A percentile compares a stretch with the other conserved stretches of the same genome.
These are phyloP conservation scores for Rhinocladiella similis DNA, from an alignment of 2,329 filamentous ascomycete genomes.

Conservation along the genomic window DNA sequence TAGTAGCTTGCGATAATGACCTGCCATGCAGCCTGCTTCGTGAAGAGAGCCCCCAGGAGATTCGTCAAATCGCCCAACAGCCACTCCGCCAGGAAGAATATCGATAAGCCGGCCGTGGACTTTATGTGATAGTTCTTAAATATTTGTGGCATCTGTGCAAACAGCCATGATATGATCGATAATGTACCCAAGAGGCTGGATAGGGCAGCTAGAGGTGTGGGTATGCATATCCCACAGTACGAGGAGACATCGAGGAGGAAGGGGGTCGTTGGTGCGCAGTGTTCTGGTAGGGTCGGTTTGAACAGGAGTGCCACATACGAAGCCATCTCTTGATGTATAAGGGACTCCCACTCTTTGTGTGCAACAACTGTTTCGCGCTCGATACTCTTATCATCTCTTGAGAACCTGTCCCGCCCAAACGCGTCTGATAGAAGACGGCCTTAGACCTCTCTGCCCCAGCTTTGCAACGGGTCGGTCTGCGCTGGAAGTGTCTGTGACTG, in stretches of 20 bases:
- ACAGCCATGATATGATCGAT: conserved; percentile 68
- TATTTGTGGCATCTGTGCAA: conserved; percentile 68
- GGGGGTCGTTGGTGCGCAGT: conserved; percentile 61
- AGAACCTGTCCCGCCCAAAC: not conserved
- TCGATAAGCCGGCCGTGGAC: conserved; percentile 64
- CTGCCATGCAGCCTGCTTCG: conserved; percentile 66
- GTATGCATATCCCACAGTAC: conserved; percentile 62
- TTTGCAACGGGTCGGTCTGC: no score
- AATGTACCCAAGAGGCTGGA: conserved; percentile 61
- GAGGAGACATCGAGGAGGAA: conserved; percentile 60
- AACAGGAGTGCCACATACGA: conserved; percentile 5
- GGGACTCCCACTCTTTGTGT: not conserved
- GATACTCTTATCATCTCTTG: conserved; percentile 11
- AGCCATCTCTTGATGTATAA: no score
- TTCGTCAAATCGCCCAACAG: conserved; percentile 65
- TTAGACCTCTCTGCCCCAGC: no score
- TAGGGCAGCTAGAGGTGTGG: conserved; percentile 61
- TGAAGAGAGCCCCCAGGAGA: conserved; percentile 62
- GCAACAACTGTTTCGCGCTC: not conserved
- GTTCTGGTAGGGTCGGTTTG: conserved; percentile 48
- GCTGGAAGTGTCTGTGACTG: not conserved
- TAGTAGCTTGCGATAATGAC: conserved; percentile 66
- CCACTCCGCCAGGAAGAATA: conserved; percentile 68
- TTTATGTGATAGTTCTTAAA: conserved; percentile 66
- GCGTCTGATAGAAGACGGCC: not conserved